Evolutionary conservation across 805 yeast genomes (phyloP), one percentile per base, ranked within the genome.

Genomic region (Lachancea thermotolerans): DNA sequence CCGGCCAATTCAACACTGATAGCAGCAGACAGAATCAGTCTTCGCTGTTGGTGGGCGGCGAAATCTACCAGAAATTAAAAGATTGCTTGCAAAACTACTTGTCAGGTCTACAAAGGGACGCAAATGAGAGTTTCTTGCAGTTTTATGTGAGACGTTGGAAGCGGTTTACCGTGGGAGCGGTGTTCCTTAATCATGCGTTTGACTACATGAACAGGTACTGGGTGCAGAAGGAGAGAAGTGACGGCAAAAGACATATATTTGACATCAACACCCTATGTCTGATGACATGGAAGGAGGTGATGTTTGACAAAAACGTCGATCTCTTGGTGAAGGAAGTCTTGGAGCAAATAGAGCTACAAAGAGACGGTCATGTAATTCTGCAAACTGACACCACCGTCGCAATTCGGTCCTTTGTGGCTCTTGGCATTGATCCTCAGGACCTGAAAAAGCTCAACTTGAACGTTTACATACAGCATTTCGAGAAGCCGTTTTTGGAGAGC

Each of bases 191-290:
- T 64, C 93, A 95, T 62, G 90, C 95, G 5, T 86, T 93, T 58
- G 96, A 91, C 63, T 93, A 93, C 66, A 81, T 93, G 77, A 93
- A 93, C 66, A 77, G 98, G 50, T 93, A 91, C 67, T 93, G 99
- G 99, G 96, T 95, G 37, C 85, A 85, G 55, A 90, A 95, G 59
- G 98, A 91, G 66, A 77, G 98, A 59, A 84, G 88, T 36, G 97
- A 91, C 62, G 97, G 97, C 14, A 79, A 87, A 57, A 76, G 89
- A 51, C 89, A 87, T 58, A 81, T 93, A 38, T 88, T 81, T 64
- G 99, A 93, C 65, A 95, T 95, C 17, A 82, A 89, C 61, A 88
- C 96, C 4, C 71, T 93, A 51, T 85, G 96, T 42, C 70, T 91
- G 42, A 73, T 89, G 53, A 82, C 86, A 40, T 93, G 99, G 99